Evolutionary conservation across 2,329 filamentous ascomycete genomes (phyloP).

Genomic region (Phialophora verrucosa): DNA sequence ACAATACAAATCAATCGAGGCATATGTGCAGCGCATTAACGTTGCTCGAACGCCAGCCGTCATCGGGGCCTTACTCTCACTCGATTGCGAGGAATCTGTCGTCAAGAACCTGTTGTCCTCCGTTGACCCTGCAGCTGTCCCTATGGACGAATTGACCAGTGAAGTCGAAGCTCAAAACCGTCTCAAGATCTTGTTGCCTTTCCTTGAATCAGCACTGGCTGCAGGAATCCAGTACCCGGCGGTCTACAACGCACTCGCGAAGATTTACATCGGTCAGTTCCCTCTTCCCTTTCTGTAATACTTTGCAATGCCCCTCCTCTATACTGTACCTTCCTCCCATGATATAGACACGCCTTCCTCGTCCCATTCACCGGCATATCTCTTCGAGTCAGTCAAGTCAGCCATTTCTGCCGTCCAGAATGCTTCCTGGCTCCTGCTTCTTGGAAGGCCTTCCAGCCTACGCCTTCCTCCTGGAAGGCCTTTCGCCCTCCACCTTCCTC

Average conservation of each 20-base stretch:
- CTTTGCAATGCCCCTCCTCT: too few species aligned
- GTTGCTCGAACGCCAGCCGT: constrained; percentile 88
- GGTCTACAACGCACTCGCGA: constrained; percentile 94
- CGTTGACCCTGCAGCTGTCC: constrained; percentile 82
- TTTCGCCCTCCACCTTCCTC: too few species aligned
- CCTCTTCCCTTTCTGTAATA: neutral
- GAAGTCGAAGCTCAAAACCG: constrained; percentile 97
- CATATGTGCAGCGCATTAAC: constrained; percentile 97
- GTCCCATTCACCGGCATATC: too few species aligned
- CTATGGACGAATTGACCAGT: constrained; percentile 88
- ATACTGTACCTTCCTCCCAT: too few species aligned
- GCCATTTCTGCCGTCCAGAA: too few species aligned
- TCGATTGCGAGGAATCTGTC: constrained; percentile 94
- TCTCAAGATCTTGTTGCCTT: constrained; percentile 91
- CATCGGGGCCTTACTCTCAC: constrained; percentile 89
- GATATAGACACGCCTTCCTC: too few species aligned
- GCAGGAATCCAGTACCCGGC: constrained; percentile 94
- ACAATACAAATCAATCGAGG: constrained; percentile 98
- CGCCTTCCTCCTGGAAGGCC: too few species aligned
- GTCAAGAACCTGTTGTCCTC: constrained; percentile 90
- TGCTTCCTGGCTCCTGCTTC: too few species aligned
- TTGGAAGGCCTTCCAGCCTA: too few species aligned
- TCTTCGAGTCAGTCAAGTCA: too few species aligned
- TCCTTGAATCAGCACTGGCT: constrained; percentile 89
- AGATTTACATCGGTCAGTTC: constrained; percentile 79